Base-by-base conservation (phyloP, 768 basidiomycete genomes). In the Floccularia luteovirens region DNA sequence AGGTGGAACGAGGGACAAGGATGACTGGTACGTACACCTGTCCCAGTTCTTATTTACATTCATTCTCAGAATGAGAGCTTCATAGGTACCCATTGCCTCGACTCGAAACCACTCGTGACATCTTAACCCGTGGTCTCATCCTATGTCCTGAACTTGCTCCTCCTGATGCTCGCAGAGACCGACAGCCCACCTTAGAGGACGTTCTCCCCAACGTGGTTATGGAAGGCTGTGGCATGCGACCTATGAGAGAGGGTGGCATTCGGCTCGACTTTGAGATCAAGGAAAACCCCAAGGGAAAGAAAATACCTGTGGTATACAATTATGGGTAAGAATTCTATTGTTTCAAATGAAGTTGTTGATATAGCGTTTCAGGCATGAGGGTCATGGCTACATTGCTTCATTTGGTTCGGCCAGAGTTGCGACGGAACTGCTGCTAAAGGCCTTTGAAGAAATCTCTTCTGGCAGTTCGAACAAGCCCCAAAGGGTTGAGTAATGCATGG, bases 191-290 rank as follows among this genome's bases (percentile, higher is more conserved):
- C 0, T 33, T 76, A 5, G 67, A 74, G 4, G 77, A 79, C 45
- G 47, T 79, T 1, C 55, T 66, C 28, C 57, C 67, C 1, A 62
- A 74, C 24, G 60, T 77, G 24, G 50, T 75, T 4, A 70, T 70
- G 24, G 68, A 72, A 43, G 74, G 75, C 2, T 68, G 66, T 41
- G 87, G 87, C 2, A 57, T 89, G 34, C 66, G 85, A 2, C 87
- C 86, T 1, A 72, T 59, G 1, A 62, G 87, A 40, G 77, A 74
- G 28, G 81, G 77, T n/a, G 84, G 85, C 0, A 65, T 88, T 23
- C 59, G 83, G 19, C 58, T 86, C 3, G 79, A 77, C 23, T 56
- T 63, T 1, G 73, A 74, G 24, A 8, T 8, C 10, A 68, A 56
- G 61, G 47, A 69, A 17, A 59, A 60, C 8, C 39, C 48, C 3